Evolutionary conservation across 306 rosid genomes (phyloP).

Genomic region (Biancaea sappan): DNA sequence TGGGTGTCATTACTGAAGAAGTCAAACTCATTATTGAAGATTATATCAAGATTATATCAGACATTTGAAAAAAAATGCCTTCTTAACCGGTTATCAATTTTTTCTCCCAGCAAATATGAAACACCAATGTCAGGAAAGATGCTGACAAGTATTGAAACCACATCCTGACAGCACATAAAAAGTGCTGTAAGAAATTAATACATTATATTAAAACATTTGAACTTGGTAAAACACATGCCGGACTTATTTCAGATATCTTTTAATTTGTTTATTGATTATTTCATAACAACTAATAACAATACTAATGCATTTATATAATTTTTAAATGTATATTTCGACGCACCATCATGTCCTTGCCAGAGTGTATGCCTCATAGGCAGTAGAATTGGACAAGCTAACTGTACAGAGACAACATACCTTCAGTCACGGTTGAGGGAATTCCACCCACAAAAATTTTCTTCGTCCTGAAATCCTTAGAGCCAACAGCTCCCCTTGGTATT

Average conservation of each 20-base stretch:
- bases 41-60: no score
- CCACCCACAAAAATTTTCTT: constrained; percentile 83
- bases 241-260: not conserved
- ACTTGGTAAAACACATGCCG: not conserved
- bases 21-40: not conserved
- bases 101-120: not conserved
- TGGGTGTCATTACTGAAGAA: no score
- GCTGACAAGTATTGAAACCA: not conserved
- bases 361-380: not conserved
- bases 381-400: not conserved
- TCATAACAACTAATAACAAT: not conserved
- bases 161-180: constrained; percentile 25
- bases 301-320: not conserved
- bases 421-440: constrained; percentile 63
- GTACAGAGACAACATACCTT: constrained; percentile 45
- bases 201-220: constrained; percentile 24
- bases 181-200: not conserved
- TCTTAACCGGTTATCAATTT: not conserved
- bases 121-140: not conserved
- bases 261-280: not conserved
- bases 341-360: not conserved
- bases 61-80: no score
- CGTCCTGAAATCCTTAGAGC: constrained; percentile 70
- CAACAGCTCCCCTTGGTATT: constrained; percentile 72
- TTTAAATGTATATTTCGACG: not conserved